Percentiles rank a stretch among this genome's conserved stretches.
phyloP scores from a whole-genome alignment of 2,329 filamentous ascomycete species.

The Geosmithia morbida region DNA sequence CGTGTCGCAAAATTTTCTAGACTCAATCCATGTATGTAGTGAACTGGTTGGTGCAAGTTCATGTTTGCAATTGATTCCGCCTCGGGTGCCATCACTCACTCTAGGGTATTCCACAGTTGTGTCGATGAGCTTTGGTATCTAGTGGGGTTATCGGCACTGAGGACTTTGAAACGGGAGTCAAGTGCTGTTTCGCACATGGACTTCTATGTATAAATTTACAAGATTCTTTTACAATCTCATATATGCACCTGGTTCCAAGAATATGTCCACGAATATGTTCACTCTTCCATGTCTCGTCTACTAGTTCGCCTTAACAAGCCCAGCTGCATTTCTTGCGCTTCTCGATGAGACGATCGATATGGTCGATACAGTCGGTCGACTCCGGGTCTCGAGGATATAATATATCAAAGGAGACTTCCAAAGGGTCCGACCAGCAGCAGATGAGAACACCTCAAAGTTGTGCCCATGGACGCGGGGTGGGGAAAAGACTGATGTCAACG shows the following conservation, averaged over 20 bases:
- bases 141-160: conserved; percentile 3
- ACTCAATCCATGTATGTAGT: conserved; percentile 2
- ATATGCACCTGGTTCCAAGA: conserved; percentile 7
- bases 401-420: conserved; percentile 2
- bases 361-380: conserved; percentile 8
- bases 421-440: too few relatives aligned
- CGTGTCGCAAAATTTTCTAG: conserved; percentile 5
- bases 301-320: conserved; percentile 4
- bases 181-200: background rate
- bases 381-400: conserved; percentile 11
- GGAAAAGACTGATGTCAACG: too few relatives aligned
- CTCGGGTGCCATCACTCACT: background rate
- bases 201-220: background rate
- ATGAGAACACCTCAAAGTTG: too few relatives aligned
- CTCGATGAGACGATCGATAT: conserved; percentile 8
- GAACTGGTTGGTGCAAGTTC: background rate
- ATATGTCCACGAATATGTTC: conserved; percentile 7
- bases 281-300: conserved; percentile 7
- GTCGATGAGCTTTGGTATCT: conserved; percentile 5
- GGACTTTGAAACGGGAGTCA: conserved; percentile 3
- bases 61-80: background rate
- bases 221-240: conserved; percentile 6
- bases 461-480: too few relatives aligned
- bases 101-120: conserved; percentile 8
- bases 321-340: conserved; percentile 12